Evolutionary conservation across 1,284 basidiomycete species (phyloP), one percentile per base, ranked within the genome.

Genomic region (Sanghuangporus sanghuang): DNA sequence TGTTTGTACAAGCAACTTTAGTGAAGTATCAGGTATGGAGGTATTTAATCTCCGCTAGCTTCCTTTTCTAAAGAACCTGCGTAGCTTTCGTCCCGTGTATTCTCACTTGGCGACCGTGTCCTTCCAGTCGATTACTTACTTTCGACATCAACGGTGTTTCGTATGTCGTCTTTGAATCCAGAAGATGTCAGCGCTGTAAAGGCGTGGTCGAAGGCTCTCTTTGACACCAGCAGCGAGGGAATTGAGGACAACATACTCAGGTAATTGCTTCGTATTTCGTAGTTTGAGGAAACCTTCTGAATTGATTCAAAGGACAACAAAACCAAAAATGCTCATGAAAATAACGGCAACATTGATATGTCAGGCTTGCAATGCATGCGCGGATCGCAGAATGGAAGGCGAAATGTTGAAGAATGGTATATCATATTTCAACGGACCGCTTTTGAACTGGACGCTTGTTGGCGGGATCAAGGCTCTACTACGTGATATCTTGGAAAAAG

Each of bases 241-340:
- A 92, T 93, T 35, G 90, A 91, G 66, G 90, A 93, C 69, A 84
- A 82, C 8, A 88, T 92, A 62, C 77, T 93, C 18, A 79, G 91
- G 89, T 89, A 46, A 46, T 16, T 1, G 11, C 6, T n/a, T n/a
- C 4, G 6, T n/a, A 52, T 23, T 23, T 27, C 50, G n/a, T 4
- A 18, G 6, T 52, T 52, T 11, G 50, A 7, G 8, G 14, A 16
- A 35, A 57, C 64, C 8, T 67, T 67, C 42, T n/a, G 35, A 49
- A 18, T 55, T 46, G 16, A 59, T 1, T 21, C 23, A 32, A 70
- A 91, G 89, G 67, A 83, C 85, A 14, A 92, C 89, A 3, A 82
- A 84, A 62, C 90, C 88, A 1, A 85, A 83, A 69, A 82, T 78
- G 0, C 73, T 93, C 1, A 74, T 92, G 36, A 81, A 81, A 40